phyloP scores from a whole-genome alignment of 257 asterid genomes.

The Pogostemon cablin region DNA sequence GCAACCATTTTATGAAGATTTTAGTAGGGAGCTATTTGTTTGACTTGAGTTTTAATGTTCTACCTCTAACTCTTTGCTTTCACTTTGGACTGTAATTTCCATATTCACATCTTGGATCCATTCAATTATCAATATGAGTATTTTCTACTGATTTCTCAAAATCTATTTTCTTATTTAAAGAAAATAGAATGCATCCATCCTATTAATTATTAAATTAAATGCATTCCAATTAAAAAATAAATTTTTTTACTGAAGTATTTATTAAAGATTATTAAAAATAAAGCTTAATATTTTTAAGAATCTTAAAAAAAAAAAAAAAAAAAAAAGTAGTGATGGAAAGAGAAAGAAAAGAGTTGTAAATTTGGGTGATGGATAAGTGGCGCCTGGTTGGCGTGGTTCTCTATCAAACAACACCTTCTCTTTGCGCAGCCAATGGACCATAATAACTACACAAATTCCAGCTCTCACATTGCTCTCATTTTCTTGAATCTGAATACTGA shows the following conservation, averaged over 20 bases:
- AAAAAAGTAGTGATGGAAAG: neutral
- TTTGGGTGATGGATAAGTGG: conserved; percentile 37
- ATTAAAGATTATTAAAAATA: too few relatives aligned
- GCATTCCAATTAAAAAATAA: too few relatives aligned
- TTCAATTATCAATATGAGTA: too few relatives aligned
- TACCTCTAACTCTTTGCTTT: too few relatives aligned
- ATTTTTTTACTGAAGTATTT: too few relatives aligned
- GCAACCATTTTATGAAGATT: conserved; percentile 38
- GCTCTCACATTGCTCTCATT: neutral
- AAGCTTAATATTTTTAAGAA: neutral
- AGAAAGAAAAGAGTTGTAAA: neutral
- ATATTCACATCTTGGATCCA: too few relatives aligned
- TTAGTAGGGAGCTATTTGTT: conserved; percentile 19
- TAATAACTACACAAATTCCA: neutral
- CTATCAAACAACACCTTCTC: conserved; percentile 32
- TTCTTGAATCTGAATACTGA: neutral
- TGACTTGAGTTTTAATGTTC: neutral
- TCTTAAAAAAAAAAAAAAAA: neutral
- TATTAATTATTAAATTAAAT: too few relatives aligned
- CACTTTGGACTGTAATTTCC: too few relatives aligned
- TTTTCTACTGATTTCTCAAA: too few relatives aligned
- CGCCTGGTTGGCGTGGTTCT: conserved; percentile 36
- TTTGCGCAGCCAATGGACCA: conserved; percentile 9
- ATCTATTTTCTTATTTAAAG: too few relatives aligned
- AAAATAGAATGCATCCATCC: too few relatives aligned